A percentile compares a stretch with the other conserved stretches of the same genome.
Evolutionary conservation across 352 stramenopile genomes (phyloP).

Genomic region (Phytopythium ostracodes): DNA sequence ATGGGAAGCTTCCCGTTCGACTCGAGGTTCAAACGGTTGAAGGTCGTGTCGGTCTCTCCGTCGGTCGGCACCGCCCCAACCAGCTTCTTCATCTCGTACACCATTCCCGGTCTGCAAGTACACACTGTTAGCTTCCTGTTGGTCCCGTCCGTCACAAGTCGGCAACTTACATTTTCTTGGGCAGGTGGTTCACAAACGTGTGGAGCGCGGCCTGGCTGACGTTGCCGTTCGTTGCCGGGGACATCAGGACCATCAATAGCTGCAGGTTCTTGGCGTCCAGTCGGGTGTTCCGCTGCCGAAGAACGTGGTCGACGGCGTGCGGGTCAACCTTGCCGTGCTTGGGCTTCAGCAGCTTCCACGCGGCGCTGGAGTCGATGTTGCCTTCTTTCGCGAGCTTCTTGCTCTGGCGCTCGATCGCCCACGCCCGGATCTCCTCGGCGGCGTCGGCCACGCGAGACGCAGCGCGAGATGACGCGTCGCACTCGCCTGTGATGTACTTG

Average conservation of each 20-base stretch:
- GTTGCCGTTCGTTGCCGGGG: constrained; percentile 54
- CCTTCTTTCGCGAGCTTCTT: constrained; percentile 72
- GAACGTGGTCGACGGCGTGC: constrained; percentile 50
- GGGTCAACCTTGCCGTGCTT: constrained; percentile 52
- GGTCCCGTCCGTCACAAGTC: not conserved
- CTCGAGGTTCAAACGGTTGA: constrained; percentile 70
- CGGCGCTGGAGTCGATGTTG: constrained; percentile 68
- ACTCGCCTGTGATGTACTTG: constrained; percentile 72
- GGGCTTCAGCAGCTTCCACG: constrained; percentile 67
- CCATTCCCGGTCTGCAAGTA: constrained; percentile 14
- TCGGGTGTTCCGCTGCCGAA: constrained; percentile 50
- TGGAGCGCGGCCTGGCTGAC: constrained; percentile 64
- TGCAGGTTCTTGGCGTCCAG: constrained; percentile 50
- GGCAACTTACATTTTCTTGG: constrained; percentile 66
- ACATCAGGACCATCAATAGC: constrained; percentile 60
- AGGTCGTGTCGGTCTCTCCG: constrained; percentile 39
- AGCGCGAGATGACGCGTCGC: constrained; percentile 49
- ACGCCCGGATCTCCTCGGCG: constrained; percentile 60
- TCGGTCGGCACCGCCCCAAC: constrained; percentile 37
- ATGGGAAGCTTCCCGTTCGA: constrained; percentile 67
- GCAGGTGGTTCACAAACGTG: constrained; percentile 75
- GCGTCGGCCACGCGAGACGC: constrained; percentile 52
- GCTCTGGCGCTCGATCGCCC: constrained; percentile 76
- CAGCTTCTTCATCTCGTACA: constrained; percentile 73
- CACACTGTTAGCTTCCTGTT: not conserved